Base-by-base conservation (phyloP, 2,329 filamentous ascomycete species). In the Mycosphaerelloides madeirae region DNA sequence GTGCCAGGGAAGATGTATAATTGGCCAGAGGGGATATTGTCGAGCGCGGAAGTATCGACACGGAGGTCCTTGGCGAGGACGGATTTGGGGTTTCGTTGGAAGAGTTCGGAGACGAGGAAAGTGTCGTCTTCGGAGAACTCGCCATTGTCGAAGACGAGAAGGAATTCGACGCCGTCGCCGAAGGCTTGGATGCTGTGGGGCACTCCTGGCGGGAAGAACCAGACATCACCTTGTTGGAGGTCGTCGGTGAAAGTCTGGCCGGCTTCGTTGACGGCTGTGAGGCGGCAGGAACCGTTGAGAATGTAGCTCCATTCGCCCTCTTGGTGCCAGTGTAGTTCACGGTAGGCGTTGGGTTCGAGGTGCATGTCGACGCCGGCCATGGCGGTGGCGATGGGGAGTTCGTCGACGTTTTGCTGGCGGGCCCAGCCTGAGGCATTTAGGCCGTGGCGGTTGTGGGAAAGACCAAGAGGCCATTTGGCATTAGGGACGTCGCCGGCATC, bases 91-190 rank as follows among this genome's bases (percentile, higher is more conserved):
- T 62, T 41, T 58, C 59, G 29, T 34, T 54, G 42, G 44, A 57
- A 57, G n/a, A 57, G 49, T 14, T 57, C 55, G 7, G 73, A 72
- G 13, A 78, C 69, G 3, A 83, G 69, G 65, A 80, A 80, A 0
- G 79, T 82, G 35, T 69, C 70, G 43, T 81, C 76, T 61, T 82
- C 79, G 40, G 70, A 75, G 63, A 81, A 82, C 4, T 62, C 60
- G 3, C 79, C 79, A 43, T 75, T 65, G 61, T 83, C 74, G 52
- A 83, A 83, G 38, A 83, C 72, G 2, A 82, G 68, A 1, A 82
- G 67, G 57, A 81, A 81, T 57, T 82, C 79, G 31, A 65, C 68
- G 1, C 78, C 79, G 25, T 73, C 66, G 3, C 74, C 74, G 11
- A 80, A 71, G 0, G 55, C 55, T 45, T 64, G 61, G 18, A 64